Percentiles rank a stretch among this genome's conserved stretches.
Evolutionary conservation across 2,329 filamentous ascomycete genomes (phyloP).

Genomic region (Monosporascus cannonballus): DNA sequence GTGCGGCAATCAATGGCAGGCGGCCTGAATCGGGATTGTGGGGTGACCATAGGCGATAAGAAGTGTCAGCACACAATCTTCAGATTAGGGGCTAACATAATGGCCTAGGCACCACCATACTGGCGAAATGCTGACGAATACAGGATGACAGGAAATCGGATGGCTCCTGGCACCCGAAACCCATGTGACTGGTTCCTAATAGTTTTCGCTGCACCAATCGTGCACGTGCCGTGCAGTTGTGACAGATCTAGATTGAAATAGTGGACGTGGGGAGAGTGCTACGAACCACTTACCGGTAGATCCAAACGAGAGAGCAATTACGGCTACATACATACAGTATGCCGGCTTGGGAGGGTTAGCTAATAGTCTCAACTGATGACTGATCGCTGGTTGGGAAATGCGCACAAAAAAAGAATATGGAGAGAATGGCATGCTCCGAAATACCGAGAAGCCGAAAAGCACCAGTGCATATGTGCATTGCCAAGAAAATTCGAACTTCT

Average conservation of each 20-base stretch:
- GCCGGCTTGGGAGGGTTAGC: too few relatives aligned
- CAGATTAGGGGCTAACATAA: background rate
- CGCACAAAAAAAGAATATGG: background rate
- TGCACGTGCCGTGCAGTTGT: too few relatives aligned
- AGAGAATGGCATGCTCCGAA: background rate
- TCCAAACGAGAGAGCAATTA: too few relatives aligned
- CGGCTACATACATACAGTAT: too few relatives aligned
- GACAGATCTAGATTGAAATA: background rate
- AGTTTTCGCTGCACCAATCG: background rate
- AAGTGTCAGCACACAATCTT: background rate
- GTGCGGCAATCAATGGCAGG: background rate
- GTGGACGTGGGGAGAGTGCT: background rate
- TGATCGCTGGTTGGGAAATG: too few relatives aligned
- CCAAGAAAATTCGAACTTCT: too few relatives aligned
- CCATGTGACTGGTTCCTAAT: background rate
- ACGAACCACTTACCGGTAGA: background rate
- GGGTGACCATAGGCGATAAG: background rate
- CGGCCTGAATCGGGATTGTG: background rate
- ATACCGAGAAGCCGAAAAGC: background rate
- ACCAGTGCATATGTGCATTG: too few relatives aligned
- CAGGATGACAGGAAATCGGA: background rate
- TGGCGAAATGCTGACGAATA: background rate
- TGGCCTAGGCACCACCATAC: background rate
- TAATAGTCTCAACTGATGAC: too few relatives aligned
- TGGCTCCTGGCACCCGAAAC: background rate